phyloP scores from a whole-genome alignment of 2,329 filamentous ascomycete genomes.

The Colletotrichum plurivorum region DNA sequence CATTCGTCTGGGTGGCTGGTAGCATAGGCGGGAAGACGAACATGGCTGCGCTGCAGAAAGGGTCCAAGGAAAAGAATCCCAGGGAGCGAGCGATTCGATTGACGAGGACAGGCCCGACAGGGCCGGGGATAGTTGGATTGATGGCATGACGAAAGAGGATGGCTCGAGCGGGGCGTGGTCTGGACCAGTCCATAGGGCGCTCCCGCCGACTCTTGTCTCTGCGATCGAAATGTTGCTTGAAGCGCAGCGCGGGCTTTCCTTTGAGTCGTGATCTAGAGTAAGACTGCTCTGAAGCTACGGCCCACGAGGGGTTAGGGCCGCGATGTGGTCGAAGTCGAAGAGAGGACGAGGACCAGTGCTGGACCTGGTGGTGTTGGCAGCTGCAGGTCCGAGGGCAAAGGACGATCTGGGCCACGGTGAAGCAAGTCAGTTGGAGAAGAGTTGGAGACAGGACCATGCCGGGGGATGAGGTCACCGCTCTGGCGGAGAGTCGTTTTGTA shows the following conservation, averaged over 20 bases:
- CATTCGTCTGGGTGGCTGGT: constrained; percentile 15
- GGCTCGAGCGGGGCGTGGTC: constrained; percentile 17
- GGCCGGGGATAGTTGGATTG: not conserved
- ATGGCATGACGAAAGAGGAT: constrained; percentile 23
- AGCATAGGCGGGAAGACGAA: not conserved
- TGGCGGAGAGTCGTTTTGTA: not conserved
- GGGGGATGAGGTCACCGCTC: constrained; percentile 4
- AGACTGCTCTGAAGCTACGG: not conserved
- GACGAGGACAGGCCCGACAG: not conserved
- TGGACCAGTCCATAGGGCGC: constrained; percentile 24
- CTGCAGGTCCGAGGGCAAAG: constrained; percentile 11
- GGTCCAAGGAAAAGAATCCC: constrained; percentile 1
- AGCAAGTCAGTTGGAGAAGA: not conserved
- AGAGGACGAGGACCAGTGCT: too few relatives aligned
- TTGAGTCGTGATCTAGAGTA: not conserved
- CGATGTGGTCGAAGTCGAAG: not conserved
- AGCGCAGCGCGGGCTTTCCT: not conserved
- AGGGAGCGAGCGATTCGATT: not conserved
- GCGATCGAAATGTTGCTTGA: constrained; percentile 8
- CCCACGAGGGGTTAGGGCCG: not conserved
- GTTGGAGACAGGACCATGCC: constrained; percentile 5
- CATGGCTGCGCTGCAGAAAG: constrained; percentile 34
- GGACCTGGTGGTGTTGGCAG: constrained; percentile 6
- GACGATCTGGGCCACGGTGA: constrained; percentile 10
- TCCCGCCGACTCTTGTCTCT: constrained; percentile 3